These are phyloP conservation scores for Cadophora sp. DNA, from an alignment of 2,329 filamentous ascomycete species.

Conservation along the genomic window DNA sequence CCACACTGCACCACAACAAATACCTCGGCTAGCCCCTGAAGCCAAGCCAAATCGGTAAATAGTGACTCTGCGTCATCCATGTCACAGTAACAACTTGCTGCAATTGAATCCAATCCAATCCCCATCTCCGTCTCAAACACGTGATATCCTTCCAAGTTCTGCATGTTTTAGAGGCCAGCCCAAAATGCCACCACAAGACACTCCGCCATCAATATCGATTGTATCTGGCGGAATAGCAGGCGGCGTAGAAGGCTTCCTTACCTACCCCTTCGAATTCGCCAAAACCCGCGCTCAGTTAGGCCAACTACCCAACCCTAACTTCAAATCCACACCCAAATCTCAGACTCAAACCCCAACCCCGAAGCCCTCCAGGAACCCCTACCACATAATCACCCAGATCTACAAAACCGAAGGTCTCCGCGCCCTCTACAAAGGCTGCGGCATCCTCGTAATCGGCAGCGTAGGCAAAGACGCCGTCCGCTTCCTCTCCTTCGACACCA, in stretches of 20 bases:
- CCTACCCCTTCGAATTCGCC: conserved; percentile 69
- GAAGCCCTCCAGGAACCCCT: conserved; percentile 60
- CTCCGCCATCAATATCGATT: conserved; percentile 34
- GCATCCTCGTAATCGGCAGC: conserved; percentile 33
- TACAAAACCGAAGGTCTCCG: conserved; percentile 61
- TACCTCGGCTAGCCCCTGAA: conserved; percentile 11
- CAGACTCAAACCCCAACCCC: conserved; percentile 45
- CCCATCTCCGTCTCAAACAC: background rate
- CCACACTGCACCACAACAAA: background rate
- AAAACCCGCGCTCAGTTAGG: conserved; percentile 67
- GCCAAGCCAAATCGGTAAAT: conserved; percentile 1
- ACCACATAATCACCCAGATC: conserved; percentile 61
- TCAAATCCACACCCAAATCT: conserved; percentile 29
- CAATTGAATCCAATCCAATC: background rate
- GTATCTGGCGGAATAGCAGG: conserved; percentile 41
- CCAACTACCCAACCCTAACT: background rate
- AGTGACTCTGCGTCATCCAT: conserved; percentile 1
- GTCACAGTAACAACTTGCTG: background rate
- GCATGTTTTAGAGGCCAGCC: background rate
- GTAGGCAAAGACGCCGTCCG: conserved; percentile 70
- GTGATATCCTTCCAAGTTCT: background rate
- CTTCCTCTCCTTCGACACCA: conserved; percentile 70
- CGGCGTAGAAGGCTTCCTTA: conserved; percentile 43
- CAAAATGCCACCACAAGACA: conserved; percentile 21
- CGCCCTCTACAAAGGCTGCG: conserved; percentile 53